Evolutionary conservation across 139 green algal genomes (phyloP).

Genomic region (Coelastrella sp.): DNA sequence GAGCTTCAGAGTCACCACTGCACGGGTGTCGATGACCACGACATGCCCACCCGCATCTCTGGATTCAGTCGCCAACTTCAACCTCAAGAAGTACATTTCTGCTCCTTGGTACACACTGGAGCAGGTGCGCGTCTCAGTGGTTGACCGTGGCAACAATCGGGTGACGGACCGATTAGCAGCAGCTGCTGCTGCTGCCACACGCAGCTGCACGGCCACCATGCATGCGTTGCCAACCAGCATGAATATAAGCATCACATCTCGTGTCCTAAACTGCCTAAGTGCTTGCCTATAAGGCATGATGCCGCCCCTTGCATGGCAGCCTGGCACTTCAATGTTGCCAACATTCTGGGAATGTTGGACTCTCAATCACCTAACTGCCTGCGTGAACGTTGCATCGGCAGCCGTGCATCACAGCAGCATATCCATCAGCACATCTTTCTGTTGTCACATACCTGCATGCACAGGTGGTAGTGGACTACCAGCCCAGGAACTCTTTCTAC

Average conservation of each 20-base stretch:
- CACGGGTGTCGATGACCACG: background rate
- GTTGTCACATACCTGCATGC: background rate
- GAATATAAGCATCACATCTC: too few relatives aligned
- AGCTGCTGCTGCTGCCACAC: background rate
- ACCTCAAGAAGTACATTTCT: conserved; percentile 21
- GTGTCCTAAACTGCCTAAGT: background rate
- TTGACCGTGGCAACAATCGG: background rate
- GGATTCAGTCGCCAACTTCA: background rate
- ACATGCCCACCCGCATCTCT: background rate
- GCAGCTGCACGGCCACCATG: background rate
- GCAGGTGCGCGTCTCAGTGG: background rate
- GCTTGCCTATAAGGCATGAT: background rate
- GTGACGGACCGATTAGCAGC: background rate
- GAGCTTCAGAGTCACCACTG: too few relatives aligned
- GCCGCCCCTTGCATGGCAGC: background rate
- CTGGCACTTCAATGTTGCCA: background rate
- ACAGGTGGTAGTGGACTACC: conserved; percentile 30
- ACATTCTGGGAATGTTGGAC: too few relatives aligned
- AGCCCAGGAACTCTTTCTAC: conserved; percentile 15
- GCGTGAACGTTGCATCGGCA: background rate
- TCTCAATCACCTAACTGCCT: background rate
- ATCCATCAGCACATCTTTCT: background rate
- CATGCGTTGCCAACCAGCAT: too few relatives aligned
- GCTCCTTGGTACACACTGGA: conserved; percentile 2
- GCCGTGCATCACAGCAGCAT: too few relatives aligned